phyloP scores from a whole-genome alignment of 176 grass and related monocot genomes.

The Oryza brachyantha region DNA sequence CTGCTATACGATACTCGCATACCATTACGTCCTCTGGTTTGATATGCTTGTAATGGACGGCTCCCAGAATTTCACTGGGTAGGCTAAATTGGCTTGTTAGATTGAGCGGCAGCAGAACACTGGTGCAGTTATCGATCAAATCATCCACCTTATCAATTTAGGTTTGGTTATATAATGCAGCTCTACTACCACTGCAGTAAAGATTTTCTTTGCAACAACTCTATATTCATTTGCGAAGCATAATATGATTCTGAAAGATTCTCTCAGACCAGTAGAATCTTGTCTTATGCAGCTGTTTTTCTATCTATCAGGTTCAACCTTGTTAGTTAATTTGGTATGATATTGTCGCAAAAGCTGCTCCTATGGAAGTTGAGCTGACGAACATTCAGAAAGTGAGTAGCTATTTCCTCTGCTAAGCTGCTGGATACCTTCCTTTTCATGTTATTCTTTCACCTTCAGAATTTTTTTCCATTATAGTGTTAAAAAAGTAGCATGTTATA shows the following conservation, averaged over 20 bases:
- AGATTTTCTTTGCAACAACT: constrained; percentile 6
- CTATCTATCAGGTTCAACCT: constrained; percentile 30
- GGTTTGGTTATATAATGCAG: not conserved
- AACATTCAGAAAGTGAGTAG: constrained; percentile 57
- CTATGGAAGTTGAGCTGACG: constrained; percentile 52
- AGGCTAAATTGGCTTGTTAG: not conserved
- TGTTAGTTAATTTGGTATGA: constrained; percentile 28
- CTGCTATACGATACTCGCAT: not conserved
- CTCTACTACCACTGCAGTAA: not conserved
- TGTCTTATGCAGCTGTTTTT: constrained; percentile 13
- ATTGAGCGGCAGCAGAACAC: not conserved
- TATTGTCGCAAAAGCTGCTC: constrained; percentile 32
- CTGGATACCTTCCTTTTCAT: constrained; percentile 26
- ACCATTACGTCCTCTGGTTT: not conserved
- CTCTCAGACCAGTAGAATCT: constrained; percentile 14
- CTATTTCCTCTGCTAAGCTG: constrained; percentile 4
- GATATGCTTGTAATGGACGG: not conserved
- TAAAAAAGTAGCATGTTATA: constrained; percentile 26
- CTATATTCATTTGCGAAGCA: not conserved
- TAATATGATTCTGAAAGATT: constrained; percentile 20
- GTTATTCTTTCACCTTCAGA: constrained; percentile 3
- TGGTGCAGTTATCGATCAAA: not conserved
- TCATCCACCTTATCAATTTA: not conserved
- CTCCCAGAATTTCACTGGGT: not conserved
- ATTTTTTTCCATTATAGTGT: constrained; percentile 9